Percentiles rank a stretch among this genome's conserved stretches.
These are phyloP conservation scores for Penstemon barbatus DNA, from an alignment of 257 asterid genomes.

Conservation along the genomic window DNA sequence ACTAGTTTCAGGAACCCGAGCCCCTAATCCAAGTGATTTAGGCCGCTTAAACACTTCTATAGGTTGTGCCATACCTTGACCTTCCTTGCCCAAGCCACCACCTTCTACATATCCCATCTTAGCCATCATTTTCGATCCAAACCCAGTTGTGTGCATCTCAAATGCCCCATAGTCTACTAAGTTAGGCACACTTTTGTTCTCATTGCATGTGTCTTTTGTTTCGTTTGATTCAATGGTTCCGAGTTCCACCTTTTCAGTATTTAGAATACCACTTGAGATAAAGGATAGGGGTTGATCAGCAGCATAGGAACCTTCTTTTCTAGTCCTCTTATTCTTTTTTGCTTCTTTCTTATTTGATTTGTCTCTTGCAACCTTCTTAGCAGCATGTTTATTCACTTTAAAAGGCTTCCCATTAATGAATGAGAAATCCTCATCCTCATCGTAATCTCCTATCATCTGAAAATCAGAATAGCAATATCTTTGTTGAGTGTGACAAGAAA, in stretches of 20 bases:
- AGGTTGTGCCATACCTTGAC: constrained; percentile 72
- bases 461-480: constrained; percentile 26
- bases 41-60: constrained; percentile 78
- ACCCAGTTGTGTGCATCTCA: constrained; percentile 74
- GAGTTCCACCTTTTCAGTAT: constrained; percentile 42
- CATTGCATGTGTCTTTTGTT: constrained; percentile 31
- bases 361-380: constrained; percentile 36
- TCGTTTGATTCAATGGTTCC: constrained; percentile 34
- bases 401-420: constrained; percentile 36
- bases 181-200: constrained; percentile 34
- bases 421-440: constrained; percentile 61
- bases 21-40: constrained; percentile 87
- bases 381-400: constrained; percentile 29
- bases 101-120: constrained; percentile 90
- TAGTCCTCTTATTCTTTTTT: constrained; percentile 36
- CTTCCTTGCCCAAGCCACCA: constrained; percentile 75
- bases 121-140: constrained; percentile 50
- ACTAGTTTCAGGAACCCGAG: constrained; percentile 55
- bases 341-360: constrained; percentile 40
- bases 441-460: constrained; percentile 70
- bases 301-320: constrained; percentile 58
- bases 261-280: constrained; percentile 69
- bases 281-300: constrained; percentile 70
- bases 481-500: not conserved
- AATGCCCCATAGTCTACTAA: constrained; percentile 58